Conservation (phyloP, 768 basidiomycete genomes). For the Boletus rubropictus region DNA sequence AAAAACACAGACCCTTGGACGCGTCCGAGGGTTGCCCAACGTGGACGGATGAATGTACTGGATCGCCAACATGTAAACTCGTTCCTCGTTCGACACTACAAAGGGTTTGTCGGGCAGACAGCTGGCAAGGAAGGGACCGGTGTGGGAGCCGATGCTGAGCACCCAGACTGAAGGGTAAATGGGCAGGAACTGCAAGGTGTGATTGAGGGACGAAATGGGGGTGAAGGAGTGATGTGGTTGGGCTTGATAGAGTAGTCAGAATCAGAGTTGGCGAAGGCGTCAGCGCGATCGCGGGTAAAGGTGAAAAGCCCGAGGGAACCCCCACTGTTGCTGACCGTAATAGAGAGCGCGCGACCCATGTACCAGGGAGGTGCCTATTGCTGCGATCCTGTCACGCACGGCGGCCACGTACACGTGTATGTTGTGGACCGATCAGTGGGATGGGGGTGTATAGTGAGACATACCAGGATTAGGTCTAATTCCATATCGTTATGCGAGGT, state of each 20-base stretch:
- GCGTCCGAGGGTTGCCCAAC: constrained; percentile 1
- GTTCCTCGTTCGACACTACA: constrained; percentile 20
- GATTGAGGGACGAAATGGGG: constrained; percentile 6
- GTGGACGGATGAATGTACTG: constrained; percentile 15
- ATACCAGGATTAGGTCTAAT: constrained; percentile 40
- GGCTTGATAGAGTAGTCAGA: background rate
- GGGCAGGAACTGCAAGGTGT: constrained; percentile 16
- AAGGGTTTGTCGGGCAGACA: constrained; percentile 24
- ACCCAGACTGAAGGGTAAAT: constrained; percentile 8
- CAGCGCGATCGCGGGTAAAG: constrained; percentile 25
- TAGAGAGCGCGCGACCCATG: constrained; percentile 38
- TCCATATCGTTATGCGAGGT: constrained; percentile 38
- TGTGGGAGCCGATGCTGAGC: constrained; percentile 26
- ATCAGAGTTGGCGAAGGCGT: background rate
- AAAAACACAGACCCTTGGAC: constrained; percentile 24
- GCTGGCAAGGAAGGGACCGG: constrained; percentile 30
- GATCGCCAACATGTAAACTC: constrained; percentile 20
- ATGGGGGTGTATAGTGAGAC: constrained; percentile 11
- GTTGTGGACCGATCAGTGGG: background rate
- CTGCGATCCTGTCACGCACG: constrained; percentile 26
- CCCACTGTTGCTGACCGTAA: constrained; percentile 30
- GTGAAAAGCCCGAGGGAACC: constrained; percentile 43
- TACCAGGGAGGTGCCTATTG: constrained; percentile 14
- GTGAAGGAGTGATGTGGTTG: background rate
- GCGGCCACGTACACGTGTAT: background rate